A percentile compares a stretch with the other conserved stretches of the same genome.
phyloP scores from a whole-genome alignment of 2,329 filamentous ascomycete species.

The Claviceps fusiformis region DNA sequence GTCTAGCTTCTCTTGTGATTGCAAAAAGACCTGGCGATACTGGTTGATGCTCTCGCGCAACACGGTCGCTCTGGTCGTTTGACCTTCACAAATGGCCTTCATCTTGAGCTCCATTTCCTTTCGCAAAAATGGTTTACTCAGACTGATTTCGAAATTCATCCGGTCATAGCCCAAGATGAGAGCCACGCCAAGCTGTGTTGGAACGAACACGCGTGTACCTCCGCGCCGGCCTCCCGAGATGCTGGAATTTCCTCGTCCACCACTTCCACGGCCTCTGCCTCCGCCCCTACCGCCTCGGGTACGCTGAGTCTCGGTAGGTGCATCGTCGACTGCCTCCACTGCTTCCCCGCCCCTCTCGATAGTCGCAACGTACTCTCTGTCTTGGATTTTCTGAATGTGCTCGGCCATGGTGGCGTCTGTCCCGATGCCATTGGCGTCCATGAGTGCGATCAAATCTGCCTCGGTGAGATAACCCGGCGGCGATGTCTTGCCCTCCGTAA shows the following conservation, averaged over 20 bases:
- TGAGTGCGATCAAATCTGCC: slow-evolving; percentile 85
- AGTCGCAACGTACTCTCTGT: slow-evolving; percentile 71
- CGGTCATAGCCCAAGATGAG: slow-evolving; percentile 89
- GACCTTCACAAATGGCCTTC: slow-evolving; percentile 90
- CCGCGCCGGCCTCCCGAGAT: slow-evolving; percentile 30
- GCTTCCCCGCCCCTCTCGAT: slow-evolving; percentile 28
- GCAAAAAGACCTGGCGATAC: slow-evolving; percentile 75
- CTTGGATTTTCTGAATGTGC: slow-evolving; percentile 91
- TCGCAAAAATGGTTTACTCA: slow-evolving; percentile 88
- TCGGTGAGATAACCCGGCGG: slow-evolving; percentile 83
- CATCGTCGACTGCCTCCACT: slow-evolving; percentile 27
- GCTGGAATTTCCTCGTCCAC: slow-evolving; percentile 26
- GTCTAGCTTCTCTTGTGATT: slow-evolving; percentile 64
- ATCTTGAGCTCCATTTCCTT: slow-evolving; percentile 98
- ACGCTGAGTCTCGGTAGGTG: slow-evolving; percentile 4
- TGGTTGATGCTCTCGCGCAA: slow-evolving; percentile 73
- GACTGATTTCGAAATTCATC: slow-evolving; percentile 82
- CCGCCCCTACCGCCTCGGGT: slow-evolving; percentile 34
- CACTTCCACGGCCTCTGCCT: slow-evolving; percentile 27
- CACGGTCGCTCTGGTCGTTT: slow-evolving; percentile 58
- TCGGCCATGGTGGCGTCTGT: slow-evolving; percentile 99
- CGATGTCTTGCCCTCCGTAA: slow-evolving; percentile 81
- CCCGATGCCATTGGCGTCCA: slow-evolving; percentile 97
- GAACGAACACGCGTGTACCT: slow-evolving; percentile 73
- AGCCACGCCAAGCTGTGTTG: slow-evolving; percentile 79